Evolutionary conservation across 352 stramenopile species (phyloP), one percentile per base, ranked within the genome.

Genomic region (Pythium biforme): DNA sequence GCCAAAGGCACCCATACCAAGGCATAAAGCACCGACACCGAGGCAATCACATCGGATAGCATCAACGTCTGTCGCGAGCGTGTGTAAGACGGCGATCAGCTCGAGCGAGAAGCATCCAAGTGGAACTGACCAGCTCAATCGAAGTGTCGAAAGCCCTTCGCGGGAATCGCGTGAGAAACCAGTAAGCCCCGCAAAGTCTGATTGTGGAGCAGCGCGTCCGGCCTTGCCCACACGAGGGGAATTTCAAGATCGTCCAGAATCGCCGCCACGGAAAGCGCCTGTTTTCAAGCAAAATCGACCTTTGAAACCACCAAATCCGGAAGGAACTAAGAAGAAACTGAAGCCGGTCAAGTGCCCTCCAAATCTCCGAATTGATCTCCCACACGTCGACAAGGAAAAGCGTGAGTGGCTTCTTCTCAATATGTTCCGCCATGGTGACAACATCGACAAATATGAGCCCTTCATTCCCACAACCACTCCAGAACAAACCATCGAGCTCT

Each of bases 361-460:
- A 14, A 78, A 83, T 19, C 53, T 89, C 17, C 75, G 69, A 11
- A 79, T 90, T 45, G 64, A 86, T 9, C 50, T 86, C 2, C 57
- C 62, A 15, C 77, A 72, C 23, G 69, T 87, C 54, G 78, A 88
- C 55, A 86, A 88, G 54, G 63, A 73, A n/a, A 90, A 89, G 41
- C 75, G 83, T 27, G 78, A 90, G 49, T 92, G 83, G 83, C 64
- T 92, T 20, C 75, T 91, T 19, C 70, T 83, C 46, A 92, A 92
- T 49, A 91, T 92, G 83, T 91, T 92, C 64, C 79, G 81, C 2
- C 76, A 89, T 41, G 79, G 79, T 14, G 75, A 91, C 31, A 69
- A 86, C 25, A 60, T 83, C 17, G 75, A 66, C 68, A 85, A 92
- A 58, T 92, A 89, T 59, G 77, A 88, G 43, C 26, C 76, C 5